Percentiles rank a stretch among this genome's conserved stretches.
phyloP scores from a whole-genome alignment of 2,329 filamentous ascomycete species.

The Ascochyta fabae region DNA sequence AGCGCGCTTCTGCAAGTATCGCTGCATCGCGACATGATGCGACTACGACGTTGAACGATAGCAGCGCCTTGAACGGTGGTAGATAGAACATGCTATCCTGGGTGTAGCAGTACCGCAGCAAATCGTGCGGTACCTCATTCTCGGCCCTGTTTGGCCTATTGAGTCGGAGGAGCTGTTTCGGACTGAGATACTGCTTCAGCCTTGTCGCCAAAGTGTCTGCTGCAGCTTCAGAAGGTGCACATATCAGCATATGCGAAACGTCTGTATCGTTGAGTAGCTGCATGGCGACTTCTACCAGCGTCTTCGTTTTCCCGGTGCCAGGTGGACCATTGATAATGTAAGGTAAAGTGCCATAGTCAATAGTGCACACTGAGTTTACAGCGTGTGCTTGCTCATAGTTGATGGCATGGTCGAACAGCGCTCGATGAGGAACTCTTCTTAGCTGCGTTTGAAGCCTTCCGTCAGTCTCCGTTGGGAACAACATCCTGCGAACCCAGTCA shows the following conservation, averaged over 20 bases:
- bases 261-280: slow-evolving; percentile 35
- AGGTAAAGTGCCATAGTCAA: slow-evolving; percentile 54
- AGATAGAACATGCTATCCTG: slow-evolving; percentile 52
- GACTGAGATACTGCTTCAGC: slow-evolving; percentile 46
- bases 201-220: slow-evolving; percentile 54
- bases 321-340: slow-evolving; percentile 59
- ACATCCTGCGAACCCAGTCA: slow-evolving; percentile 49
- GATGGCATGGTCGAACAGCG: slow-evolving; percentile 50
- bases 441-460: slow-evolving; percentile 50
- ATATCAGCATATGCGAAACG: slow-evolving; percentile 50
- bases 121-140: slow-evolving; percentile 50
- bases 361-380: slow-evolving; percentile 50
- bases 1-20: slow-evolving; percentile 51
- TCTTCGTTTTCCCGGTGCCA: slow-evolving; percentile 62
- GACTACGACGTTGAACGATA: slow-evolving; percentile 53
- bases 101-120: slow-evolving; percentile 50
- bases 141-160: slow-evolving; percentile 51
- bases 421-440: slow-evolving; percentile 42
- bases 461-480: slow-evolving; percentile 52
- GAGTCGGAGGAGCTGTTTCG: slow-evolving; percentile 51
- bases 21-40: slow-evolving; percentile 52
- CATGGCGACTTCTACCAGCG: slow-evolving; percentile 55
- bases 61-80: slow-evolving; percentile 48
- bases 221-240: slow-evolving; percentile 56
- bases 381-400: slow-evolving; percentile 59